These are phyloP conservation scores for Pseudocohnilembus persalinus DNA, from an alignment of 169 alveolate species.

Conservation along the genomic window DNA sequence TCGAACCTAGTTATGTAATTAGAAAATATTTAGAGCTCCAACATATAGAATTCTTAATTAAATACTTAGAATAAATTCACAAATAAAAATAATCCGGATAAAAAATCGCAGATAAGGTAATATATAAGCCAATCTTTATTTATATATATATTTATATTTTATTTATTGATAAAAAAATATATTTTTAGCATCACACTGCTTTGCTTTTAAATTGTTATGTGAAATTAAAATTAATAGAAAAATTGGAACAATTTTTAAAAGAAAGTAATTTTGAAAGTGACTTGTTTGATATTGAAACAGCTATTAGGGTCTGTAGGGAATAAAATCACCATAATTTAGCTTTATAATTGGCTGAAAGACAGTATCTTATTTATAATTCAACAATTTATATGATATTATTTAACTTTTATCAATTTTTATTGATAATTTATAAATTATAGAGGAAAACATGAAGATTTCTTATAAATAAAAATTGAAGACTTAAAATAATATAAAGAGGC, in stretches of 20 bases:
- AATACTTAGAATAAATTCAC: constrained; percentile 49
- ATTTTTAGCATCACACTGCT: constrained; percentile 46
- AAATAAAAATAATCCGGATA: too few species aligned
- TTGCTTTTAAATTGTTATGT: constrained; percentile 53
- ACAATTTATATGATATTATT: neutral
- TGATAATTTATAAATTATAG: neutral
- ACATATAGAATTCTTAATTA: constrained; percentile 46
- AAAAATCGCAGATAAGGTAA: constrained; percentile 27
- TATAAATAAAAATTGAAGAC: constrained; percentile 40
- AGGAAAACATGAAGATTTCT: constrained; percentile 25
- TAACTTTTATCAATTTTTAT: neutral
- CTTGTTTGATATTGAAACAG: constrained; percentile 51
- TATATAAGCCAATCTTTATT: neutral
- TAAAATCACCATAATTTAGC: constrained; percentile 36
- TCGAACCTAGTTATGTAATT: constrained; percentile 57
- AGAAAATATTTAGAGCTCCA: constrained; percentile 49
- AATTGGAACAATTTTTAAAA: constrained; percentile 36
- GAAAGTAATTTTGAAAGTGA: constrained; percentile 44
- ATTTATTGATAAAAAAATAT: too few species aligned
- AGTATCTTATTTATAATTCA: neutral
- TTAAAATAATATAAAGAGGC: constrained; percentile 34
- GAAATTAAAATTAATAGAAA: constrained; percentile 30
- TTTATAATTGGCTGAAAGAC: constrained; percentile 31
- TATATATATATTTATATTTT: too few species aligned
- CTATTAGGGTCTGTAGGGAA: constrained; percentile 53